phyloP scores from a whole-genome alignment of 2,329 filamentous ascomycete species.

The Whalleya microplaca region DNA sequence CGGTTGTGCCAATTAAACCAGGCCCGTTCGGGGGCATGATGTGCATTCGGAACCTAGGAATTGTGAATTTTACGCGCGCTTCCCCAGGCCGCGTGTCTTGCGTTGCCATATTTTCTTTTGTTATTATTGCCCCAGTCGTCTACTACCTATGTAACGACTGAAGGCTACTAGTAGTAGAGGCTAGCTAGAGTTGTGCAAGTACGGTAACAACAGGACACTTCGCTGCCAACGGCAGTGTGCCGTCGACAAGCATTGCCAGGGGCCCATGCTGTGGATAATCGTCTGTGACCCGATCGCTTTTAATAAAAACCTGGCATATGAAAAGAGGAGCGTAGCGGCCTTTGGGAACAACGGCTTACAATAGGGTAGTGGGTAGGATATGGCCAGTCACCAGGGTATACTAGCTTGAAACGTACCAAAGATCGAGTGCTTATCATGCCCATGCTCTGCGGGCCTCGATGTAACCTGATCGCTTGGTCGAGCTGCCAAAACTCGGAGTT shows the following conservation, averaged over 20 bases:
- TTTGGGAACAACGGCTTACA: slow-evolving; percentile 28
- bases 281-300: slow-evolving; percentile 28
- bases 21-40: slow-evolving; percentile 31
- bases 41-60: slow-evolving; percentile 30
- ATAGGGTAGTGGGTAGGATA: slow-evolving; percentile 23
- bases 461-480: slow-evolving; percentile 34
- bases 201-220: slow-evolving; percentile 19
- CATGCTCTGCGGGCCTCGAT: slow-evolving; percentile 26
- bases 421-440: slow-evolving; percentile 30
- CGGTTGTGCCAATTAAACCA: slow-evolving; percentile 27
- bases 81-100: not conserved
- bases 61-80: not conserved
- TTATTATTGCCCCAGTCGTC: not conserved
- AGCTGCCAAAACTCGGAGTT: slow-evolving; percentile 27
- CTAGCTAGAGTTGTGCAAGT: slow-evolving; percentile 8
- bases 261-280: slow-evolving; percentile 23
- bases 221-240: slow-evolving; percentile 27
- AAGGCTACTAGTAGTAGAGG: not conserved
- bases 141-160: too few species aligned
- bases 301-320: slow-evolving; percentile 30
- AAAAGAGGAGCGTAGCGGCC: slow-evolving; percentile 33
- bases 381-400: slow-evolving; percentile 20
- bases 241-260: slow-evolving; percentile 25
- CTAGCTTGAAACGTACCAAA: slow-evolving; percentile 39
- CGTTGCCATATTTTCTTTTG: slow-evolving; percentile 1